Evolutionary conservation across 2,329 filamentous ascomycete genomes (phyloP).

Genomic region (Trichophyton schoenleinii): DNA sequence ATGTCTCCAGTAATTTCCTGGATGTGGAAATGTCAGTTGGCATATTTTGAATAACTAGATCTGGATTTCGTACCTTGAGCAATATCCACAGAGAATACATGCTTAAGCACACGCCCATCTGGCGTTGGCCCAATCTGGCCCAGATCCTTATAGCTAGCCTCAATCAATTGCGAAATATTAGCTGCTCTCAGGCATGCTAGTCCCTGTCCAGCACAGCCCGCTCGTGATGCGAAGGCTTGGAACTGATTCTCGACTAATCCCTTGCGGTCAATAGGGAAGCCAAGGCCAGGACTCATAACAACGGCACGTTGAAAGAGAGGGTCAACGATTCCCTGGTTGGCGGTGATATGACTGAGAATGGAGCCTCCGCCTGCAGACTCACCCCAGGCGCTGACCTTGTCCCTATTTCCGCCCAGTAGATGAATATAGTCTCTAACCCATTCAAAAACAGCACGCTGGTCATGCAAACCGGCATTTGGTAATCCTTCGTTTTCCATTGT

Average conservation of each 20-base stretch:
- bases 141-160: background rate
- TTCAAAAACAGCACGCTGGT: slow-evolving; percentile 34
- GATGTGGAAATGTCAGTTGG: background rate
- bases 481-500: slow-evolving; percentile 1
- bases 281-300: slow-evolving; percentile 23
- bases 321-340: slow-evolving; percentile 31
- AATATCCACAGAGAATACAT: slow-evolving; percentile 22
- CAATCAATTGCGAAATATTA: background rate
- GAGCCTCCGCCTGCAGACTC: slow-evolving; percentile 36
- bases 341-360: slow-evolving; percentile 30
- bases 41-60: background rate
- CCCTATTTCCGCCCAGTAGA: slow-evolving; percentile 32
- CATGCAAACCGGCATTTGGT: slow-evolving; percentile 24
- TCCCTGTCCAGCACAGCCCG: background rate
- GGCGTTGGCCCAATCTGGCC: background rate
- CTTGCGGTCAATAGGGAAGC: slow-evolving; percentile 15
- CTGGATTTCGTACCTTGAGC: slow-evolving; percentile 13
- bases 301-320: slow-evolving; percentile 33
- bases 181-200: background rate
- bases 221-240: background rate
- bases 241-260: slow-evolving; percentile 5
- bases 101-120: slow-evolving; percentile 9
- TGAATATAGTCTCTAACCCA: slow-evolving; percentile 32
- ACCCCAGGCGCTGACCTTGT: slow-evolving; percentile 34
- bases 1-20: slow-evolving; percentile 23